Evolutionary conservation across 768 basidiomycete species (phyloP).

Genomic region (Lentinula sp.): DNA sequence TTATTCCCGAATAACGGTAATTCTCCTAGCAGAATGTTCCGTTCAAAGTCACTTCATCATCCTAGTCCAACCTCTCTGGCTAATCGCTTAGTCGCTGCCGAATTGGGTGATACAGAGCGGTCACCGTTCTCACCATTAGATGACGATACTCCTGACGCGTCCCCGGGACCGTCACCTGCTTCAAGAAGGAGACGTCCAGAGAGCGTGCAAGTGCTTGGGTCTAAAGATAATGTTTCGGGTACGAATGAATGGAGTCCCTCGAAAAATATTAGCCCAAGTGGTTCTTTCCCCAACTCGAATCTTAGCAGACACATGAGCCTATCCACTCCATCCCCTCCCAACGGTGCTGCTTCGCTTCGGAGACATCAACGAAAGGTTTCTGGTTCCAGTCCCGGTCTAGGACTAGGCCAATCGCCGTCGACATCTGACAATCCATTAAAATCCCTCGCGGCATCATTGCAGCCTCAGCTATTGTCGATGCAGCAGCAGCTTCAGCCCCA

Average conservation of each 20-base stretch:
- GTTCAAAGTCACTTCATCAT: conserved; percentile 54
- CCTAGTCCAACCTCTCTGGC: conserved; percentile 29
- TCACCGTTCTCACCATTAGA: conserved; percentile 3
- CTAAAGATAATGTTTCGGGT: not conserved
- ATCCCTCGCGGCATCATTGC: conserved; percentile 18
- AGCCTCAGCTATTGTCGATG: conserved; percentile 19
- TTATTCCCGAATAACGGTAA: conserved; percentile 10
- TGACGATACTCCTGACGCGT: not conserved
- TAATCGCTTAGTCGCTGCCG: conserved; percentile 12
- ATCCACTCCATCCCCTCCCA: conserved; percentile 3
- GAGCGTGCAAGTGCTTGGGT: conserved; percentile 46
- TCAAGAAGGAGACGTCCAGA: conserved; percentile 52
- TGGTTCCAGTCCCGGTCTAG: not conserved
- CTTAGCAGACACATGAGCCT: conserved; percentile 1
- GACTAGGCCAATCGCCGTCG: not conserved
- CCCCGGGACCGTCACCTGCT: conserved; percentile 25
- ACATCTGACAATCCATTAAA: conserved; percentile 2
- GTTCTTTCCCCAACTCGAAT: not conserved
- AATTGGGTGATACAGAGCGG: not conserved
- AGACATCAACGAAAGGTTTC: not conserved
- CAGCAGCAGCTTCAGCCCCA: conserved; percentile 34
- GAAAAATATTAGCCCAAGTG: not conserved
- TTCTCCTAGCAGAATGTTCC: conserved; percentile 33
- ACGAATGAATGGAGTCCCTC: not conserved
- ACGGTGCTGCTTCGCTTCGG: not conserved